phyloP scores from a whole-genome alignment of 108 stramenopile genomes.

The Aurantiochytrium sp. region DNA sequence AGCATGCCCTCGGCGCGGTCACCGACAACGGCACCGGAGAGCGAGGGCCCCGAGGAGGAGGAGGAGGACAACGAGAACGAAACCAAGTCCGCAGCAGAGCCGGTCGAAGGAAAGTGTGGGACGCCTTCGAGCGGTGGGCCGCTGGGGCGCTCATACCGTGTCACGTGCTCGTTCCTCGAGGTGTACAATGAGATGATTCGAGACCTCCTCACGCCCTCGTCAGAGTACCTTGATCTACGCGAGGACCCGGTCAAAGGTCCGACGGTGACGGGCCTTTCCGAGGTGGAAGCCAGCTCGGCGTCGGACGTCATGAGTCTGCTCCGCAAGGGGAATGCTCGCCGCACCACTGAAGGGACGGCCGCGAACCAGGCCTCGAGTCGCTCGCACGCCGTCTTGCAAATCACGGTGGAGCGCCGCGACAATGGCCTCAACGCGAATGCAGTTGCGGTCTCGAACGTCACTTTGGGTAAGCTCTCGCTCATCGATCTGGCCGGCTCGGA shows the following conservation, averaged over 20 bases:
- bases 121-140: no score
- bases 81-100: no score
- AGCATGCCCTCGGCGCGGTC: no score
- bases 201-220: constrained; percentile 46
- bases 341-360: constrained; percentile 56
- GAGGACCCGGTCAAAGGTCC: constrained; percentile 65
- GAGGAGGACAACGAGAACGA: background rate
- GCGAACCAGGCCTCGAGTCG: constrained; percentile 57
- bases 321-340: constrained; percentile 50
- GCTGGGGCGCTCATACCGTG: constrained; percentile 24
- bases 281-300: constrained; percentile 43
- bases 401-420: constrained; percentile 40
- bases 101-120: background rate
- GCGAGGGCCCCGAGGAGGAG: background rate
- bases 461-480: constrained; percentile 58
- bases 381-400: constrained; percentile 64
- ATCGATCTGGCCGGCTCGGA: constrained; percentile 68
- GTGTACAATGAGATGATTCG: constrained; percentile 65
- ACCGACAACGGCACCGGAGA: background rate
- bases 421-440: constrained; percentile 47
- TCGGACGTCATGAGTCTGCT: constrained; percentile 57
- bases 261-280: constrained; percentile 53
- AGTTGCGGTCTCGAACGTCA: constrained; percentile 46
- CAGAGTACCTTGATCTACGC: constrained; percentile 53
- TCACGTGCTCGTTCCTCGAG: constrained; percentile 56